Base-by-base conservation (phyloP, 139 green algal genomes). In the Raphidocelis subcapitata region DNA sequence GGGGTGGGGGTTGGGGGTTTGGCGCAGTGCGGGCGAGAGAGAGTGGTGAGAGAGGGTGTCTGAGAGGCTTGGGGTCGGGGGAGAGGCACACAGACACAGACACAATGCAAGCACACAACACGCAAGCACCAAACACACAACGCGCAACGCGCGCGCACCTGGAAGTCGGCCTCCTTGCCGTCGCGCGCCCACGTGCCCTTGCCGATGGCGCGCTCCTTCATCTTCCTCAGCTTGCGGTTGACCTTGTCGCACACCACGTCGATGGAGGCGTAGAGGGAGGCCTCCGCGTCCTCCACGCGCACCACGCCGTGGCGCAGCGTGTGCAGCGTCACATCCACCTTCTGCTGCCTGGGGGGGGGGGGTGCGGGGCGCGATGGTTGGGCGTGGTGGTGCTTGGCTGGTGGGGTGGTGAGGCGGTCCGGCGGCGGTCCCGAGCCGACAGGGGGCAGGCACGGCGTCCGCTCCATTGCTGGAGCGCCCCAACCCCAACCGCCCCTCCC, bases 271-370 rank as follows among this genome's bases (percentile, higher is more conserved):
- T 94, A 94, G 60, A 94, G 62, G 56, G 69, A 87, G 21, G 79
- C 66, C 77, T 91, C 89, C 0, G 65, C 33, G 62, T 92, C 87
- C 73, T 93, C 87, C 26, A 88, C 86, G 14, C 89, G 80, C 35
- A 94, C 84, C 20, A 94, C 82, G 29, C 89, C 89, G 69, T 90
- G 86, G 55, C 84, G 77, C 29, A 88, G 49, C 10, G 89, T 94
- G 81, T 83, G 85, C 44, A 94, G 84, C 12, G 89, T 94, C 26
- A 94, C 89, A 35, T 94, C 85, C 12, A 88, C 85, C 72, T 86
- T 87, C 74, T 94, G 89, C 66, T 92, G 72, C 31, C 23, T 33
- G 4, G 41, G 1, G 31, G 51, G 29, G 49, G 31, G 2, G 36
- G 65, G 12, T n/a, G 54, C 54, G 54, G 54, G 20, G 51, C 49